Percentiles rank a stretch among this genome's conserved stretches.
These are phyloP conservation scores for Beauveria varroae DNA, from an alignment of 2,329 filamentous ascomycete genomes.

Conservation along the genomic window DNA sequence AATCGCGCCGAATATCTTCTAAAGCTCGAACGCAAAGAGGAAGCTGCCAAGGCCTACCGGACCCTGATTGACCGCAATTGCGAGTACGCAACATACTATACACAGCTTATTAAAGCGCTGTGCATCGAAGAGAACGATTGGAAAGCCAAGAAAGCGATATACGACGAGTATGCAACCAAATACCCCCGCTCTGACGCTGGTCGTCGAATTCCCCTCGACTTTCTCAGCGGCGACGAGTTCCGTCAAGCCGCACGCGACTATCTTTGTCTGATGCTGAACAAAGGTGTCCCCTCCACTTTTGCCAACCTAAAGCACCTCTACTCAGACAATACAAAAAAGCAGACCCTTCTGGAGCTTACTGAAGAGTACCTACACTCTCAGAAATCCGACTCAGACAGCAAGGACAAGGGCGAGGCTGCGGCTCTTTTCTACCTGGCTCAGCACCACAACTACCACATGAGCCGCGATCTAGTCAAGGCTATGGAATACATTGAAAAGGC, in stretches of 20 bases:
- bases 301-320: constrained; percentile 95
- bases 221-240: constrained; percentile 78
- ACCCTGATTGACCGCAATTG: constrained; percentile 78
- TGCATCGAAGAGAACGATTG: constrained; percentile 51
- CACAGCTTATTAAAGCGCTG: constrained; percentile 63
- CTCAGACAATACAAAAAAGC: constrained; percentile 66
- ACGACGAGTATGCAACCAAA: constrained; percentile 68
- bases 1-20: constrained; percentile 76
- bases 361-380: constrained; percentile 65
- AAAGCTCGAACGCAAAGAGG: constrained; percentile 66
- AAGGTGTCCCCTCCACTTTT: constrained; percentile 92
- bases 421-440: constrained; percentile 91
- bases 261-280: constrained; percentile 75
- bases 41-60: constrained; percentile 76
- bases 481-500: constrained; percentile 76
- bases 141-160: constrained; percentile 64
- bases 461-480: constrained; percentile 76
- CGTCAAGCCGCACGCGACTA: constrained; percentile 70
- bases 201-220: constrained; percentile 80
- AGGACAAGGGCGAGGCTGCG: constrained; percentile 62
- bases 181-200: constrained; percentile 78
- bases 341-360: constrained; percentile 66
- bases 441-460: constrained; percentile 90
- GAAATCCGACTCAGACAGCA: constrained; percentile 39
- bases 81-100: constrained; percentile 82